phyloP scores from a whole-genome alignment of 2,329 filamentous ascomycete genomes.

The Hypoxylon sp. region DNA sequence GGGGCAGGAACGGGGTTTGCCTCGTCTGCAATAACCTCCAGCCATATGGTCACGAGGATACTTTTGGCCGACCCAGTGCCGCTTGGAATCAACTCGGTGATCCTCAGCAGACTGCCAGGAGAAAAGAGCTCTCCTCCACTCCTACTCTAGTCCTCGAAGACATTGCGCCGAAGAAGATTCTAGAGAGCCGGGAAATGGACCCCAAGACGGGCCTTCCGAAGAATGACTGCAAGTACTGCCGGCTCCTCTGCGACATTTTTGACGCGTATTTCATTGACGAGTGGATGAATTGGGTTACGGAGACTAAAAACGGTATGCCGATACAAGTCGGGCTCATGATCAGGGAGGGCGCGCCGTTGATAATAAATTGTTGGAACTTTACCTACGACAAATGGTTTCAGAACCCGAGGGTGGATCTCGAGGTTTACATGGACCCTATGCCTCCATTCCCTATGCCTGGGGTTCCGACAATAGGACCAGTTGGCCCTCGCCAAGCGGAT shows the following conservation, averaged over 20 bases:
- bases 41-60: constrained; percentile 33
- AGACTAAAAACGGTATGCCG: constrained; percentile 42
- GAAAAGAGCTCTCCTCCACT: constrained; percentile 33
- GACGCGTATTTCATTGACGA: constrained; percentile 43
- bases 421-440: constrained; percentile 41
- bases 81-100: constrained; percentile 30
- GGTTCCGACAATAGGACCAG: constrained; percentile 30
- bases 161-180: constrained; percentile 37
- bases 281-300: constrained; percentile 44
- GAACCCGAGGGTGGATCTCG: constrained; percentile 38
- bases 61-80: constrained; percentile 28
- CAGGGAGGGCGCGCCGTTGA: constrained; percentile 35
- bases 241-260: constrained; percentile 42
- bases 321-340: constrained; percentile 43
- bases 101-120: constrained; percentile 25
- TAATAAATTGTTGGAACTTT: constrained; percentile 44
- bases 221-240: constrained; percentile 41
- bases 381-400: constrained; percentile 43
- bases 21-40: constrained; percentile 39
- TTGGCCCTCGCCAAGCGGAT: constrained; percentile 30
- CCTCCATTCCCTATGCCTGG: constrained; percentile 30
- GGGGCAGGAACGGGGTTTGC: constrained; percentile 30
- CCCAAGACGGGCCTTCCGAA: constrained; percentile 35
- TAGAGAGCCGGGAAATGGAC: constrained; percentile 37
- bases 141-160: constrained; percentile 36